Base-by-base conservation (phyloP, 2,329 filamentous ascomycete species). In the Pseudogymnoascus pannorum region DNA sequence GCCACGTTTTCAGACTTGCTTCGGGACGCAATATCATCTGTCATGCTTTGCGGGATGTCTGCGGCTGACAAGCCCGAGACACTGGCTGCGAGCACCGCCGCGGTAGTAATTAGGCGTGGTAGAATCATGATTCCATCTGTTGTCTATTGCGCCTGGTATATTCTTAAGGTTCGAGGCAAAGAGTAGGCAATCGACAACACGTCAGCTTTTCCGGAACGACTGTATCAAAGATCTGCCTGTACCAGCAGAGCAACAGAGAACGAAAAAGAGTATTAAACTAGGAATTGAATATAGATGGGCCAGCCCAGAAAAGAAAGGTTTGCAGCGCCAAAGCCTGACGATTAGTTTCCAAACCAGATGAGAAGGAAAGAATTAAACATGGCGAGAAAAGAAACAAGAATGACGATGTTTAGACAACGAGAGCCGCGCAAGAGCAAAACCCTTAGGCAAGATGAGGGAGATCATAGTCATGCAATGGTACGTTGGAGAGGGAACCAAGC, bases 321-420 rank as follows among this genome's bases (percentile, higher is more conserved):
- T 26, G 48, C 26, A 54, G 24, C 12, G 16, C 48, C 48, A 18
- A n/a, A 24, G 16, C 29, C n/a, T 31, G 26, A 54, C 48, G 48
- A 54, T 54, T 54, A 54, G n/a, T 31, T 54, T 54, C 48, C 48
- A 54, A 5, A n/a, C 48, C 48, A 24, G 26, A 54, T 26, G 48
- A 54, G 48, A 24, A 54, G 48, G 48, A 54, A 54, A 54, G 48
- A 54, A 54, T 54, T 54, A 31, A 54, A 54, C 48, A 54, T 54
- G 48, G 26, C 48, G 26, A 54, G 24, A 54, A 54, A 26, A 54
- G 48, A 54, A 54, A 31, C 48, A 54, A 31, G 26, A 54, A 54
- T 11, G 44, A 54, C 29, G 26, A 12, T 54, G 24, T 54, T 54
- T 54, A 54, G n/a, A 54, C 24, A 31, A 54, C 24, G 48, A 11